Evolutionary conservation across 208 protist species (phyloP).

Genomic region (Crithidia bombi): DNA sequence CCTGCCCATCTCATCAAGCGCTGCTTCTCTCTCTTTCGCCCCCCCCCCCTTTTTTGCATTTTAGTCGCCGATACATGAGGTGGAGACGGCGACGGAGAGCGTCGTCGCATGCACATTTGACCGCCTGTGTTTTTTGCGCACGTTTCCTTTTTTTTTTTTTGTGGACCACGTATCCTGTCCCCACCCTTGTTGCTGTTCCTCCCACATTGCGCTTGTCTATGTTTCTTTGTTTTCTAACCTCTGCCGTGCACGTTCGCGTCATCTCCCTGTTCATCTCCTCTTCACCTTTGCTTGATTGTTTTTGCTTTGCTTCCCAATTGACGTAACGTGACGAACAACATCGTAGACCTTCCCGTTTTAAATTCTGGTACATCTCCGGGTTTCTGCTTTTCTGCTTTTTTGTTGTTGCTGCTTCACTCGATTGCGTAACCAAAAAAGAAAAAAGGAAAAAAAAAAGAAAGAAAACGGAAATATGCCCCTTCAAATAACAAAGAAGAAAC

Average conservation of each 20-base stretch:
- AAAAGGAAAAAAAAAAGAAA: background rate
- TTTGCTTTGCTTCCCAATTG: background rate
- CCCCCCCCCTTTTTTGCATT: no score
- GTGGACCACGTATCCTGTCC: background rate
- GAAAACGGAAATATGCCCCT: background rate
- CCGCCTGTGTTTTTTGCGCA: background rate
- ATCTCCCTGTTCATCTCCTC: no score
- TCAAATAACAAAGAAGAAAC: no score
- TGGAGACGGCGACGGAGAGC: no score
- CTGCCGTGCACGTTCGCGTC: no score
- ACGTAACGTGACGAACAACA: conserved; percentile 3
- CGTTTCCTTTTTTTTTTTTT: background rate
- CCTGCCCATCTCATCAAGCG: background rate
- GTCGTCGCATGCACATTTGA: background rate
- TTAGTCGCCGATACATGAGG: no score
- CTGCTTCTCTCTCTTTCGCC: background rate
- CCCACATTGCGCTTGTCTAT: no score
- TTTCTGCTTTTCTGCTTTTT: background rate
- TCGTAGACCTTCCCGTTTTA: conserved; percentile 8
- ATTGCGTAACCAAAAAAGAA: background rate
- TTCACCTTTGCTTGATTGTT: background rate
- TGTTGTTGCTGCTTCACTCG: background rate
- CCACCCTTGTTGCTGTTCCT: no score
- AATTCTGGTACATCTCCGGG: no score
- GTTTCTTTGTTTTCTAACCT: conserved; percentile 5